Percentiles rank a stretch among this genome's conserved stretches.
Conservation (phyloP, 2,329 filamentous ascomycete genomes). For the Aspergillus thermomutatus region DNA sequence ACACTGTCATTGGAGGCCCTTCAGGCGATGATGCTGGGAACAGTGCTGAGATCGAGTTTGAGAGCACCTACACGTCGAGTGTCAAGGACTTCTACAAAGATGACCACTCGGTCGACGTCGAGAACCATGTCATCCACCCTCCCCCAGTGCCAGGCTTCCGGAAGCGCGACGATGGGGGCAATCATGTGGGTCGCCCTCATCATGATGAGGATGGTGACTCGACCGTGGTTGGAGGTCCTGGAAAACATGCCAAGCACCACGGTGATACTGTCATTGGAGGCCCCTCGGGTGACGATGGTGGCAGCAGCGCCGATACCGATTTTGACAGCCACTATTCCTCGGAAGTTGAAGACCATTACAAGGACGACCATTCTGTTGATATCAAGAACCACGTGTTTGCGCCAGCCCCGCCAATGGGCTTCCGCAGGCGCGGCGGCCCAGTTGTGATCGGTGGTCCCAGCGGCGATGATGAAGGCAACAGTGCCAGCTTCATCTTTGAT, state of each 20-base stretch:
- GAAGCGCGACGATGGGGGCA: not conserved
- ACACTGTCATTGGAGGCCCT: conserved; percentile 14
- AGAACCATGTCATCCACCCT: conserved; percentile 13
- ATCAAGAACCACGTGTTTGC: not conserved
- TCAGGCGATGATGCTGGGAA: conserved; percentile 17
- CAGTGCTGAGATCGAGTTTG: conserved; percentile 3
- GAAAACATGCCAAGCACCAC: not conserved
- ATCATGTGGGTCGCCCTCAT: not conserved
- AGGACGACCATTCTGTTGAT: conserved; percentile 7
- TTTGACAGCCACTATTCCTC: not conserved
- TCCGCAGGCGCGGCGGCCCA: not conserved
- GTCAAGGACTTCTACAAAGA: conserved; percentile 20
- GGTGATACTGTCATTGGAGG: not conserved
- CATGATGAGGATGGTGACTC: not conserved
- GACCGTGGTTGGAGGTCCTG: too few relatives aligned
- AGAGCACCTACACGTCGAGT: conserved; percentile 5
- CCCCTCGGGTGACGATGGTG: conserved; percentile 4
- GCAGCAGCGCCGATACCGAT: not conserved
- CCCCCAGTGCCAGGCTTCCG: not conserved
- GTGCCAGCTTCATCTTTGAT: conserved; percentile 4
- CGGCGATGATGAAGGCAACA: conserved; percentile 15
- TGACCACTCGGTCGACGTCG: conserved; percentile 20
- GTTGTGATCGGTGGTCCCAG: conserved; percentile 14
- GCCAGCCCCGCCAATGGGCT: not conserved
- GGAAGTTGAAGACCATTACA: not conserved